phyloP scores from a whole-genome alignment of 805 yeast species.

The Yarrowia phangngaensis region DNA sequence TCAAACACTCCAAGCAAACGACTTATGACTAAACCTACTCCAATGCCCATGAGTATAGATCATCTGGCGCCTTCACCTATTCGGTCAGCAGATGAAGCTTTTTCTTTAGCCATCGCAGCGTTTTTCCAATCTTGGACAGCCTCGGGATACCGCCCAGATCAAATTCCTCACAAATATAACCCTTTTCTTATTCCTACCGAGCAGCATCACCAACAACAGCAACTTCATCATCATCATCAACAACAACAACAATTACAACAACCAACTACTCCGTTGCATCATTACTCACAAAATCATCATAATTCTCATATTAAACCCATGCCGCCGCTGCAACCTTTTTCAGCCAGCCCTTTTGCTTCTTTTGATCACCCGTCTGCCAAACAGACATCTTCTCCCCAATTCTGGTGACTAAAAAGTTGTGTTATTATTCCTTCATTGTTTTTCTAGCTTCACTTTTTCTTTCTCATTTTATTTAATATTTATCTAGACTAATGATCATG shows the following conservation, averaged over 20 bases:
- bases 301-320: slow-evolving; percentile 10
- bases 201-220: slow-evolving; percentile 20
- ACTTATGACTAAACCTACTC: slow-evolving; percentile 15
- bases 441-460: not conserved
- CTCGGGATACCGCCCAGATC: slow-evolving; percentile 24
- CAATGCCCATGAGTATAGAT: slow-evolving; percentile 26
- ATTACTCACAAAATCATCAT: not conserved
- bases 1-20: slow-evolving; percentile 15
- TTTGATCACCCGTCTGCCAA: slow-evolving; percentile 5
- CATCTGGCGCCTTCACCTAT: not conserved
- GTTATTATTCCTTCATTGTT: slow-evolving; percentile 2
- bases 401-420: not conserved
- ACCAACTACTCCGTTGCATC: slow-evolving; percentile 8
- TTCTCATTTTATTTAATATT: slow-evolving; percentile 25
- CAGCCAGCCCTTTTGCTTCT: slow-evolving; percentile 11
- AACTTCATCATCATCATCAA: slow-evolving; percentile 11
- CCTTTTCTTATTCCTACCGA: slow-evolving; percentile 25
- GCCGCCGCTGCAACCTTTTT: slow-evolving; percentile 25
- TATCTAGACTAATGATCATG: slow-evolving; percentile 26
- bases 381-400: not conserved
- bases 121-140: slow-evolving; percentile 25
- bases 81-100: slow-evolving; percentile 20
- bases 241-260: slow-evolving; percentile 13
- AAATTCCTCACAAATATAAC: slow-evolving; percentile 23
- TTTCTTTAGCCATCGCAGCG: slow-evolving; percentile 15